Conservation (phyloP, 2,329 filamentous ascomycete species). For the Nigrospora oryzae region DNA sequence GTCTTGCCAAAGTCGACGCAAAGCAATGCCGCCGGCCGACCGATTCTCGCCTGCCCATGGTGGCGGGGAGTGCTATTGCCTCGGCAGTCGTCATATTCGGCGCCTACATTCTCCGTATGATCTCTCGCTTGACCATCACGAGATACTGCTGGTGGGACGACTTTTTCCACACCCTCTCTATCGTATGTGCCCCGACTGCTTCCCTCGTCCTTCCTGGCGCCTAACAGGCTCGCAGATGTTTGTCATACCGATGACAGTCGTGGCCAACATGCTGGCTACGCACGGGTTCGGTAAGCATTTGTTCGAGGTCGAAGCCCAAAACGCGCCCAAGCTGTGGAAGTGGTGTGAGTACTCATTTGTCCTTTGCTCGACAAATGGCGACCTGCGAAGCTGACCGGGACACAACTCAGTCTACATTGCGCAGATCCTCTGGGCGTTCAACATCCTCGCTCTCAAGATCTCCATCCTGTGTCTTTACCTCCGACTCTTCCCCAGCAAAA, state of each 20-base stretch:
- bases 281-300: slow-evolving; percentile 1
- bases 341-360: background rate
- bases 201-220: no score
- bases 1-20: slow-evolving; percentile 1
- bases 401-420: background rate
- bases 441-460: slow-evolving; percentile 1
- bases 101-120: background rate
- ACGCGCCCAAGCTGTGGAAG: background rate
- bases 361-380: background rate
- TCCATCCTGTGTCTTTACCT: slow-evolving; percentile 1
- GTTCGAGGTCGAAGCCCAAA: background rate
- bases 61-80: background rate
- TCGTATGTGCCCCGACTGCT: background rate
- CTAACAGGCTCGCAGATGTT: background rate
- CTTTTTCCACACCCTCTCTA: background rate
- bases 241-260: background rate
- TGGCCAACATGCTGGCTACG: background rate
- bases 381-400: background rate
- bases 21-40: background rate
- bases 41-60: background rate
- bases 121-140: background rate
- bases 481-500: background rate
- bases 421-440: slow-evolving; percentile 2
- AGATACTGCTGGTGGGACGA: slow-evolving; percentile 1
- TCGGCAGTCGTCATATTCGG: background rate